These are phyloP conservation scores for Xylariaceae sp. DNA, from an alignment of 2,329 filamentous ascomycete genomes.

Conservation along the genomic window DNA sequence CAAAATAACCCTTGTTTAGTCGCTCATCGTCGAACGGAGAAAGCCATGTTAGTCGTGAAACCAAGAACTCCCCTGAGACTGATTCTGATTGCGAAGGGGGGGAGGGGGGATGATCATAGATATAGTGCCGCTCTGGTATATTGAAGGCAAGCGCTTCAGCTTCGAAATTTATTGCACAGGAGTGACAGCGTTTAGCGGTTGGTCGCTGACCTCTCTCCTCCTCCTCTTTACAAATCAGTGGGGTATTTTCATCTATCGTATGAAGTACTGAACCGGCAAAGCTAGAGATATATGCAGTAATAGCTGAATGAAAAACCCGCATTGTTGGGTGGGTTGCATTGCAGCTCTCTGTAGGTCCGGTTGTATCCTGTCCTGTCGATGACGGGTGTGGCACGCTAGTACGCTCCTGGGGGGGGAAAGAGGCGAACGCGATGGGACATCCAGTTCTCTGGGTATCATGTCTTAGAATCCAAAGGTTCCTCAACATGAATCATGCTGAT, in stretches of 20 bases:
- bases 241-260: neutral
- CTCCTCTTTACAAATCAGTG: neutral
- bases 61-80: neutral
- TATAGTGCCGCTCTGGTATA: constrained; percentile 11
- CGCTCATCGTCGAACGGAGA: neutral
- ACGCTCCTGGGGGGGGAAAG: neutral
- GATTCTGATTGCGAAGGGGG: neutral
- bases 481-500: too few relatives aligned
- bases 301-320: constrained; percentile 10
- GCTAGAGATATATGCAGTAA: neutral
- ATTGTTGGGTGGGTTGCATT: constrained; percentile 10
- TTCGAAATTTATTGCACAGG: neutral
- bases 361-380: neutral
- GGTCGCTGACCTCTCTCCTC: neutral
- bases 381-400: constrained; percentile 1
- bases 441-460: neutral
- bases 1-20: neutral
- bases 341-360: constrained; percentile 10
- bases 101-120: neutral
- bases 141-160: neutral
- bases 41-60: neutral
- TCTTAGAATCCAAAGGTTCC: too few relatives aligned
- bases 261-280: neutral
- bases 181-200: neutral
- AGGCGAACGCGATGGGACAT: too few relatives aligned